Evolutionary conservation across 371 early-diverging fungal species (phyloP).

Genomic region (Cokeromyces recurvatus): DNA sequence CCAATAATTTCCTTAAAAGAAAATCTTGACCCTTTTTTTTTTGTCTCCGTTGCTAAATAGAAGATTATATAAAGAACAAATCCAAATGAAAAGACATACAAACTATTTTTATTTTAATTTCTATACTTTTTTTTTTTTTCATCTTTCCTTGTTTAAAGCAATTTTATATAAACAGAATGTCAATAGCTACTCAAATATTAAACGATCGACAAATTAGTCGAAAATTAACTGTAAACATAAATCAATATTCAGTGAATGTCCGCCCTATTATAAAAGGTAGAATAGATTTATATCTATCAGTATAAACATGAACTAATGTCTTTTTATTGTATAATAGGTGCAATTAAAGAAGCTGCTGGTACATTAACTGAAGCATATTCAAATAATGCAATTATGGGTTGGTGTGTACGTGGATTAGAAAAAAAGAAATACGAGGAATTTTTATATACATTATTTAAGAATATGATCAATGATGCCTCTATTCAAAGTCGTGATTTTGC

Average conservation of each 20-base stretch:
- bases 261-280: constrained; percentile 43
- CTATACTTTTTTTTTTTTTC: too few species aligned
- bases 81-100: too few species aligned
- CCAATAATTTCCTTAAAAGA: too few species aligned
- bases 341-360: constrained; percentile 42
- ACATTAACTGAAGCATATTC: constrained; percentile 37
- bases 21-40: too few species aligned
- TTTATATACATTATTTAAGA: constrained; percentile 31
- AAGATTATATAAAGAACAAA: too few species aligned
- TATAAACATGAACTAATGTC: background rate
- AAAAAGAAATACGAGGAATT: constrained; percentile 23
- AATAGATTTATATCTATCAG: background rate
- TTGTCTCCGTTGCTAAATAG: too few species aligned
- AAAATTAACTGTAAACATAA: constrained; percentile 32
- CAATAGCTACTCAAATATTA: too few species aligned
- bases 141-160: too few species aligned
- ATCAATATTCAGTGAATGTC: constrained; percentile 26
- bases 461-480: constrained; percentile 26
- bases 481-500: constrained; percentile 38
- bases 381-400: constrained; percentile 21
- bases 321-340: constrained; percentile 19
- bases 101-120: too few species aligned
- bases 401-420: constrained; percentile 25
- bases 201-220: constrained; percentile 25
- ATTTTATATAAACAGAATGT: too few species aligned